Conservation (phyloP, 495 filamentous ascomycete species). For the Neurospora hispaniola region DNA sequence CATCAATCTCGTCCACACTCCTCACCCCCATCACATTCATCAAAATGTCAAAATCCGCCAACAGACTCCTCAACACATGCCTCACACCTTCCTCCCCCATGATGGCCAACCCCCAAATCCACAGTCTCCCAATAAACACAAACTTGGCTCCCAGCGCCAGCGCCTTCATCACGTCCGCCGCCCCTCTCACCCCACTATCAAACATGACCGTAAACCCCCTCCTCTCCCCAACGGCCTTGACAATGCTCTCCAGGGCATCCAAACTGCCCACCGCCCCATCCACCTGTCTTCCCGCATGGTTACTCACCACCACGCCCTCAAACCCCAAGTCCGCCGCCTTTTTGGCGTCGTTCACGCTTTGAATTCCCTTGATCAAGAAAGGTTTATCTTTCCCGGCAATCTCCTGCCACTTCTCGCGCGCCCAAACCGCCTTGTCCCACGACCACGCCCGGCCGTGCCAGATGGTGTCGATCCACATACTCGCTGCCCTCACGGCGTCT, state of each 20-base stretch:
- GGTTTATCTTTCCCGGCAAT: conserved; percentile 32
- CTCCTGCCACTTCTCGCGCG: conserved; percentile 42
- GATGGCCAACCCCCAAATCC: conserved; percentile 39
- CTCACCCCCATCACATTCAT: conserved; percentile 48
- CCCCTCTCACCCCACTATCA: conserved; percentile 39
- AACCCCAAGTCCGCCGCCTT: conserved; percentile 22
- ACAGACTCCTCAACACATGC: conserved; percentile 43
- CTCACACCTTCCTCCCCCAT: conserved; percentile 48
- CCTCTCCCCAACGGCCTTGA: conserved; percentile 34
- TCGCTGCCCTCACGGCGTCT: conserved; percentile 13
- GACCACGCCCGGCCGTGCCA: conserved; percentile 41
- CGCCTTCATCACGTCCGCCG: conserved; percentile 39
- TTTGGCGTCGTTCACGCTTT: conserved; percentile 25
- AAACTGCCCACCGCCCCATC: conserved; percentile 36
- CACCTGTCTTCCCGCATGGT: conserved; percentile 34
- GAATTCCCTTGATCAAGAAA: conserved; percentile 39
- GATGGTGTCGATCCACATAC: conserved; percentile 39
- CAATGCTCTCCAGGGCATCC: conserved; percentile 36
- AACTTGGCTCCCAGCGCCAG: conserved; percentile 44
- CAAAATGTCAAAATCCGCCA: conserved; percentile 51
- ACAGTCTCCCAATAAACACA: conserved; percentile 40
- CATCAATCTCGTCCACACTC: conserved; percentile 42
- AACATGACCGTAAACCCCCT: conserved; percentile 34
- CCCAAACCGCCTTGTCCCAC: conserved; percentile 48
- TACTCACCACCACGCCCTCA: conserved; percentile 29